A percentile compares a stretch with the other conserved stretches of the same genome.
These are phyloP conservation scores for Terfezia claveryi DNA, from an alignment of 495 filamentous ascomycete genomes.

Conservation along the genomic window DNA sequence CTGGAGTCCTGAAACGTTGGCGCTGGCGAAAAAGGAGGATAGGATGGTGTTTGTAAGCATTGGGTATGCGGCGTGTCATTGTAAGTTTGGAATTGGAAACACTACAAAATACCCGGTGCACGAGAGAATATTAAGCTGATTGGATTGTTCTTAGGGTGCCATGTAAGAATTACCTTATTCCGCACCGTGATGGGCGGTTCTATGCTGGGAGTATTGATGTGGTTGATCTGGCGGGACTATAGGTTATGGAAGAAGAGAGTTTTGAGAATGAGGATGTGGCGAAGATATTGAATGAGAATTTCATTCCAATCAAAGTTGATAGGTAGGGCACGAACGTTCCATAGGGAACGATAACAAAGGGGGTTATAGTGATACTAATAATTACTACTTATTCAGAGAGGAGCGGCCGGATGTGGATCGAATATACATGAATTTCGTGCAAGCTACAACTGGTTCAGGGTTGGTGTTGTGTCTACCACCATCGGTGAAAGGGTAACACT, in stretches of 20 bases:
- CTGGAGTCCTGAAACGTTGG: constrained; percentile 57
- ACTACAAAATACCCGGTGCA: too few species aligned
- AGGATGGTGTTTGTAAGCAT: constrained; percentile 84
- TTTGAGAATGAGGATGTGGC: constrained; percentile 71
- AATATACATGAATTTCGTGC: constrained; percentile 92
- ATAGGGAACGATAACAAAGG: neutral
- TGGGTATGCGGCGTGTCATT: constrained; percentile 89
- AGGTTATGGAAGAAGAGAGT: constrained; percentile 67
- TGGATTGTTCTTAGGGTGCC: too few species aligned
- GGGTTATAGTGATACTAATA: neutral
- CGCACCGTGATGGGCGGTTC: too few species aligned
- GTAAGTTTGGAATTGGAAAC: constrained; percentile 26
- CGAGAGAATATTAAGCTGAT: too few species aligned
- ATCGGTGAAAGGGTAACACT: neutral
- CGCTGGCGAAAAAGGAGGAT: constrained; percentile 55
- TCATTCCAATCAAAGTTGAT: constrained; percentile 85
- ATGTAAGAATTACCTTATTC: too few species aligned
- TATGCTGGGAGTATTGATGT: too few species aligned
- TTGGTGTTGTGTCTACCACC: neutral
- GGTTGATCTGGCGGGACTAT: neutral
- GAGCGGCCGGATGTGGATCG: constrained; percentile 89
- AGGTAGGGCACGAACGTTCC: constrained; percentile 20
- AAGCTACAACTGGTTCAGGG: constrained; percentile 76
- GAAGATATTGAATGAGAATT: constrained; percentile 57
- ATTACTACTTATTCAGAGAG: constrained; percentile 25